Evolutionary conservation across 2,329 filamentous ascomycete genomes (phyloP).

Genomic region (Periconia macrospinosa): DNA sequence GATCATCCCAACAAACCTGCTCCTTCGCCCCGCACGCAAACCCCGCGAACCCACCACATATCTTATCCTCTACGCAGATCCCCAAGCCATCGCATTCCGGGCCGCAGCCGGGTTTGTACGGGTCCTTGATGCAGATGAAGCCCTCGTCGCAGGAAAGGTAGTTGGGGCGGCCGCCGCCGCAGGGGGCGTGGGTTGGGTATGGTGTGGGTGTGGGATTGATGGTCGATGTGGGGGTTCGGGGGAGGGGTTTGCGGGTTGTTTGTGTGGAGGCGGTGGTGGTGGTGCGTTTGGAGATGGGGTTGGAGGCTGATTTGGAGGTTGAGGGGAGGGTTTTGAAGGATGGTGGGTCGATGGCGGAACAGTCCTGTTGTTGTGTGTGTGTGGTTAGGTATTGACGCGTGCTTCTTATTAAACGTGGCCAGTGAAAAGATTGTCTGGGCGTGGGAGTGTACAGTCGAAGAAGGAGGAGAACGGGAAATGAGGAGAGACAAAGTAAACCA

Average conservation of each 20-base stretch:
- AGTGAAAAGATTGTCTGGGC: background rate
- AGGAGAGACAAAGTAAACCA: background rate
- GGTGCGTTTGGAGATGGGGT: background rate
- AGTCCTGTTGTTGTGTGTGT: conserved; percentile 6
- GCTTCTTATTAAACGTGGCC: background rate
- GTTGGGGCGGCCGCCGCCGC: conserved; percentile 28
- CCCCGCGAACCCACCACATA: conserved; percentile 48
- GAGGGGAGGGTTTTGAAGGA: conserved; percentile 1
- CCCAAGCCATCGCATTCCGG: conserved; percentile 35
- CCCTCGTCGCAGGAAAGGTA: conserved; percentile 13
- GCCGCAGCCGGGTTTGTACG: conserved; percentile 32
- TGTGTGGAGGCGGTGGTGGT: background rate
- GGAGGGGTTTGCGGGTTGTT: conserved; percentile 5
- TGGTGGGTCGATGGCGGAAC: conserved; percentile 7
- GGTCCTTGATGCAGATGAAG: conserved; percentile 35
- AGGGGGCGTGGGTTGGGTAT: conserved; percentile 18
- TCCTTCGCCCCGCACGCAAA: conserved; percentile 32
- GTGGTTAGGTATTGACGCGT: background rate
- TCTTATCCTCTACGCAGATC: conserved; percentile 37
- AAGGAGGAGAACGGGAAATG: background rate
- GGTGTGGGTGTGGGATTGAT: conserved; percentile 6
- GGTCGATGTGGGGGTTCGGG: background rate
- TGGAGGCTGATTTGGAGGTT: background rate
- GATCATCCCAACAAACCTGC: conserved; percentile 48
- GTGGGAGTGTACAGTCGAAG: background rate